These are phyloP conservation scores for Acer campestre DNA, from an alignment of 345 rosid genomes.

Conservation along the genomic window DNA sequence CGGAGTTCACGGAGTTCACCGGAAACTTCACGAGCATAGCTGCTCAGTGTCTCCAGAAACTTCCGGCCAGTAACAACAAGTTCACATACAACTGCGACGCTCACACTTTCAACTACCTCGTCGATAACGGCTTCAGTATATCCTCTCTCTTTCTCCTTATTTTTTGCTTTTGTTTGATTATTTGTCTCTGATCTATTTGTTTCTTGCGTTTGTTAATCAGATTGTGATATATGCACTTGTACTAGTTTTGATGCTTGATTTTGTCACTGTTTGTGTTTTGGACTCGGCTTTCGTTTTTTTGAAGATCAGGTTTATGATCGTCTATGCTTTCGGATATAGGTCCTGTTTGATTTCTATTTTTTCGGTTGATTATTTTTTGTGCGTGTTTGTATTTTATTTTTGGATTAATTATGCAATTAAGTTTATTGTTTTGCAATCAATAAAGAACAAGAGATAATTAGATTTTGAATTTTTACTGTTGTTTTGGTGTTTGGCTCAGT, in stretches of 20 bases:
- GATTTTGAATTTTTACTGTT: background rate
- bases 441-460: background rate
- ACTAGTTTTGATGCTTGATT: conserved; percentile 2
- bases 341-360: background rate
- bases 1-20: conserved; percentile 57
- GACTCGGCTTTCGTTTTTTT: background rate
- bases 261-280: background rate
- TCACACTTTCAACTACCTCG: conserved; percentile 68
- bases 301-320: background rate
- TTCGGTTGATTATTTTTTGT: background rate
- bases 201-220: background rate
- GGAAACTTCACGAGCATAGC: conserved; percentile 68
- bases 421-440: background rate
- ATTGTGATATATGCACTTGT: background rate
- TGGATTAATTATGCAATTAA: background rate
- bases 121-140: conserved; percentile 53
- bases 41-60: conserved; percentile 65
- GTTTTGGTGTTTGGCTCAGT: background rate
- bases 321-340: background rate
- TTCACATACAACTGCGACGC: conserved; percentile 71
- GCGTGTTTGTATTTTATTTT: background rate
- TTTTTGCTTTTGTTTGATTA: background rate
- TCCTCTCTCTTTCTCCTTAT: background rate
- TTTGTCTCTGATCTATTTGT: conserved; percentile 20
- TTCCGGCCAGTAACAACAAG: conserved; percentile 57